Percentiles rank a stretch among this genome's conserved stretches.
Evolutionary conservation across 2,329 filamentous ascomycete genomes (phyloP).

Genomic region (Ilyonectria destructans): DNA sequence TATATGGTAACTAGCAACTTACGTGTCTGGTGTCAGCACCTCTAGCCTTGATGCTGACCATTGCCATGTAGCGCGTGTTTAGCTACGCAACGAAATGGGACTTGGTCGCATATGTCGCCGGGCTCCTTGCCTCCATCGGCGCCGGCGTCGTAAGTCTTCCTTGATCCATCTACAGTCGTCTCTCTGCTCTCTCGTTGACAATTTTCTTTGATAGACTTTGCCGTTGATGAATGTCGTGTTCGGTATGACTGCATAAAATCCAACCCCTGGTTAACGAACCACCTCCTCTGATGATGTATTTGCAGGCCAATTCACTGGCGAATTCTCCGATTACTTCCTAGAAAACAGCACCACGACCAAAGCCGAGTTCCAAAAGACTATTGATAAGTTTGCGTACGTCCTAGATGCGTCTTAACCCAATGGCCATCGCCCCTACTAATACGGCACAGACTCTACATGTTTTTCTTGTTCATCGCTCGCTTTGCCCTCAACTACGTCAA

Average conservation of each 20-base stretch:
- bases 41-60: neutral
- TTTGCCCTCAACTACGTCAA: slow-evolving; percentile 76
- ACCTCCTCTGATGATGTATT: neutral
- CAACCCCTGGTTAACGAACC: too few species aligned
- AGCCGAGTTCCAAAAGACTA: slow-evolving; percentile 57
- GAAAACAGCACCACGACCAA: slow-evolving; percentile 51
- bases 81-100: slow-evolving; percentile 70
- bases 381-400: slow-evolving; percentile 65
- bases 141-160: slow-evolving; percentile 58
- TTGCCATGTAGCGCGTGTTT: slow-evolving; percentile 63
- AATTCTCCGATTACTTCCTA: slow-evolving; percentile 64
- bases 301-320: slow-evolving; percentile 61
- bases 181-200: slow-evolving; percentile 8
- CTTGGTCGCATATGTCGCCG: slow-evolving; percentile 63
- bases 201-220: slow-evolving; percentile 57
- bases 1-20: slow-evolving; percentile 54
- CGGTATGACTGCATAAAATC: slow-evolving; percentile 54
- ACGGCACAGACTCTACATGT: slow-evolving; percentile 73
- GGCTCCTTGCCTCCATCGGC: slow-evolving; percentile 65
- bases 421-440: slow-evolving; percentile 5
- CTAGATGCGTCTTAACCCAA: too few species aligned
- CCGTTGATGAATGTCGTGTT: slow-evolving; percentile 75
- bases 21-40: too few species aligned
- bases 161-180: neutral
- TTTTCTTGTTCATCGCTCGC: slow-evolving; percentile 79